Base-by-base conservation (phyloP, 192 early-diverging fungal species). In the Rhizoclosmatium sp. region DNA sequence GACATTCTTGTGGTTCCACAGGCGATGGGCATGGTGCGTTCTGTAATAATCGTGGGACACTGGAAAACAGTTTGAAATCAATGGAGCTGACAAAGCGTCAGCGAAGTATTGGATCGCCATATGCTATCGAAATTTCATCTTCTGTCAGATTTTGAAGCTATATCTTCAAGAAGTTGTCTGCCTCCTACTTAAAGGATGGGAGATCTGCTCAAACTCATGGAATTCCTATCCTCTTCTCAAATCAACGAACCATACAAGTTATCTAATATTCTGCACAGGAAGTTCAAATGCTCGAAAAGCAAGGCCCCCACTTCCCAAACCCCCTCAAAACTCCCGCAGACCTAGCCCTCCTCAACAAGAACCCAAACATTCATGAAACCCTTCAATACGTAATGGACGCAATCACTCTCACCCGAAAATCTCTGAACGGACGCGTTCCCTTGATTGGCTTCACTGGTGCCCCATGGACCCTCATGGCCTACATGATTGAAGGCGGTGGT, bases 1-100 rank as follows among this genome's bases (percentile, higher is more conserved):
- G 98, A 99, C 87, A 99, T 99, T 80, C 86, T 99, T 42, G 97
- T 98, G 44, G 91, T 99, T 48, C 98, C 98, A 42, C 98, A 99
- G 81, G 97, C 98, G 21, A 84, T 99, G 88, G 98, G 98, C 1
- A 78, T 99, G 76, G 72, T 75, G 54, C 54, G 54, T 56, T 0
- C 31, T 54, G 51, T 54, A 40, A 21, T 7, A 0, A 62, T 62
- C 60, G 7, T 40, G 19, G 21, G 60, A 62, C 0, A 0, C 0
- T 54, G 5, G 51, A 1, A 54, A 12, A 19, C 60, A 19, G 9
- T 40, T 62, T 62, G n/a, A 68, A 42, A 31, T 3, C 62, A 69
- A 46, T 4, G 46, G 16, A 16, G 31, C 31, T 31, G 31, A 31
- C 31, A 31, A 31, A 31, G 31, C 31, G 31, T 31, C 31, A 31